Evolutionary conservation across 2,329 filamentous ascomycete genomes (phyloP).

Genomic region (Hypoxylon sp.): DNA sequence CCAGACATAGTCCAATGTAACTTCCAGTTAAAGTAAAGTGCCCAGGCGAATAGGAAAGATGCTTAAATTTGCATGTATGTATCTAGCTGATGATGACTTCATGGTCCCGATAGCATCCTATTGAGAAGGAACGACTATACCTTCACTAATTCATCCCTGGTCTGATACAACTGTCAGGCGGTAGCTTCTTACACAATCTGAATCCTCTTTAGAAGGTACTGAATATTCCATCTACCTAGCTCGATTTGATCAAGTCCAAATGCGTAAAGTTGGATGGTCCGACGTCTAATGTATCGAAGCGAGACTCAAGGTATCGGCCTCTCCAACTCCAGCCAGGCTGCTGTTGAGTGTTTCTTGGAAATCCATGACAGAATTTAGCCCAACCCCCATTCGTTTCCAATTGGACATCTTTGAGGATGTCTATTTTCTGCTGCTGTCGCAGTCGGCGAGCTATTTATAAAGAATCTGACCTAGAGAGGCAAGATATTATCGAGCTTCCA

Average conservation of each 20-base stretch:
- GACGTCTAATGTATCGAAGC: constrained; percentile 29
- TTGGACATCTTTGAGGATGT: constrained; percentile 48
- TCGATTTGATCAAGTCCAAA: not conserved
- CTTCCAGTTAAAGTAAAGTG: too few species aligned
- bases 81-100: not conserved
- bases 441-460: constrained; percentile 36
- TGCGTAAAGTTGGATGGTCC: constrained; percentile 12
- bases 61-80: not conserved
- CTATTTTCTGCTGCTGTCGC: constrained; percentile 55
- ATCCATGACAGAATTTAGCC: constrained; percentile 50
- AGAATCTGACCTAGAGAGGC: constrained; percentile 27
- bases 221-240: not conserved
- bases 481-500: constrained; percentile 43
- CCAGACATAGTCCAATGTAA: too few species aligned
- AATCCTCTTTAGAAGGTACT: not conserved
- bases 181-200: not conserved
- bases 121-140: not conserved
- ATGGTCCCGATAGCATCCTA: not conserved
- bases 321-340: constrained; percentile 17
- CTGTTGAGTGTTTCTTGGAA: constrained; percentile 30
- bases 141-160: not conserved
- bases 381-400: constrained; percentile 41
- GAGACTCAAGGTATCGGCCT: constrained; percentile 6
- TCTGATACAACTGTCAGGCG: not conserved
- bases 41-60: not conserved